Evolutionary conservation across 139 green algal species (phyloP).

Genomic region (Chlamydomonas sphaeroides): DNA sequence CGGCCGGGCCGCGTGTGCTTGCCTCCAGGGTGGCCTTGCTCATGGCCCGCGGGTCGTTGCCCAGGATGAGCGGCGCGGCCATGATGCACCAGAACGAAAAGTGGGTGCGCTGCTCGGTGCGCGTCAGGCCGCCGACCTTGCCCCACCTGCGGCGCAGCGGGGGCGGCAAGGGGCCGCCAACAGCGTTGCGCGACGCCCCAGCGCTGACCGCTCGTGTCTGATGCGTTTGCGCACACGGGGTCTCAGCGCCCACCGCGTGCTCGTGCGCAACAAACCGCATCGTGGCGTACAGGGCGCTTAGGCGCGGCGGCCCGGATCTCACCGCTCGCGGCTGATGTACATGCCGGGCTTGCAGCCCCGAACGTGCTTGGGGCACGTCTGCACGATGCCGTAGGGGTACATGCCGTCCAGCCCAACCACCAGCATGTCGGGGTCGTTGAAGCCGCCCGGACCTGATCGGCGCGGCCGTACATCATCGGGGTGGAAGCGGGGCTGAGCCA

Average conservation of each 20-base stretch:
- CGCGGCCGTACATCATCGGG: too few species aligned
- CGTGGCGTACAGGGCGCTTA: too few species aligned
- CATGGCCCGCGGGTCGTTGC: slow-evolving; percentile 62
- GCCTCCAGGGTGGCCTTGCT: slow-evolving; percentile 54
- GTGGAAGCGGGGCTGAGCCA: too few species aligned
- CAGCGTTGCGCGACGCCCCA: too few species aligned
- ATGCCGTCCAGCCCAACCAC: slow-evolving; percentile 69
- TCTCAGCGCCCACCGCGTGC: too few species aligned
- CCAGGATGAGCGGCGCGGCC: slow-evolving; percentile 64
- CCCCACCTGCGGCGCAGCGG: slow-evolving; percentile 34
- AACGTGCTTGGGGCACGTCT: slow-evolving; percentile 57
- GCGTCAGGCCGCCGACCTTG: slow-evolving; percentile 60
- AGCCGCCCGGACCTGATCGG: slow-evolving; percentile 41
- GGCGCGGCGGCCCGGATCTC: too few species aligned
- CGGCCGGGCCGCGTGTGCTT: slow-evolving; percentile 19
- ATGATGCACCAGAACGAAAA: slow-evolving; percentile 68
- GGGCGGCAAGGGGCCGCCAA: too few species aligned
- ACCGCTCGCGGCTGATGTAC: slow-evolving; percentile 58
- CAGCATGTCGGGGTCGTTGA: slow-evolving; percentile 75
- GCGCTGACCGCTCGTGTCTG: too few species aligned
- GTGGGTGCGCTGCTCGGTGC: slow-evolving; percentile 62
- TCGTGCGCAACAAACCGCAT: too few species aligned
- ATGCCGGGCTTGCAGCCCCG: slow-evolving; percentile 55
- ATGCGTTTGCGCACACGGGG: too few species aligned
- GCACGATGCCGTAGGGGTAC: slow-evolving; percentile 59